phyloP scores from a whole-genome alignment of 2,329 filamentous ascomycete species.

The Botrytis pseudocinerea region DNA sequence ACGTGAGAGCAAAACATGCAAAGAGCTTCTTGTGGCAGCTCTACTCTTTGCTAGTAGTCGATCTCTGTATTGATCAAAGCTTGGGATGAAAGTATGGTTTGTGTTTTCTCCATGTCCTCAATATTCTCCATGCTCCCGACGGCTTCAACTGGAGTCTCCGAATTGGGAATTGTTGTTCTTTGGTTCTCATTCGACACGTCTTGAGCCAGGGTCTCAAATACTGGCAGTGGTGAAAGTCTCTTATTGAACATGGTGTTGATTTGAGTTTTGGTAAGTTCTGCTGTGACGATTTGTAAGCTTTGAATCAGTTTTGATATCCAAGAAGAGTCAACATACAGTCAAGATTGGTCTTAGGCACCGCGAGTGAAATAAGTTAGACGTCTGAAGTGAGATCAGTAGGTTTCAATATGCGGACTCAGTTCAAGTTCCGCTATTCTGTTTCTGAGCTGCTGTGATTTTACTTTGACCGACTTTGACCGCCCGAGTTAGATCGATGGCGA shows the following conservation, averaged over 20 bases:
- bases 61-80: not conserved
- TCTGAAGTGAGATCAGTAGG: not conserved
- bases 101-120: too few species aligned
- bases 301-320: not conserved
- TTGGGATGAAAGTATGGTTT: not conserved
- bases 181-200: not conserved
- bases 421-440: not conserved
- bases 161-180: not conserved
- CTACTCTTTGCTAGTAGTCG: not conserved
- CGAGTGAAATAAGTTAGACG: not conserved
- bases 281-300: not conserved
- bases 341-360: not conserved
- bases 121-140: not conserved
- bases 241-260: not conserved
- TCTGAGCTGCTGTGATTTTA: not conserved
- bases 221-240: too few species aligned
- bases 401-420: not conserved
- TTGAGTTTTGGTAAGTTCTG: not conserved
- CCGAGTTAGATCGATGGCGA: not conserved
- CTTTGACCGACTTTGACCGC: too few species aligned
- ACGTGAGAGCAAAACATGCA: not conserved
- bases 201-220: not conserved
- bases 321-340: not conserved
- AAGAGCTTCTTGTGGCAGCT: slow-evolving; percentile 2
- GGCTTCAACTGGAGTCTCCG: not conserved